Conservation (phyloP, 495 filamentous ascomycete genomes). For the Hypoxylon fuscum region DNA sequence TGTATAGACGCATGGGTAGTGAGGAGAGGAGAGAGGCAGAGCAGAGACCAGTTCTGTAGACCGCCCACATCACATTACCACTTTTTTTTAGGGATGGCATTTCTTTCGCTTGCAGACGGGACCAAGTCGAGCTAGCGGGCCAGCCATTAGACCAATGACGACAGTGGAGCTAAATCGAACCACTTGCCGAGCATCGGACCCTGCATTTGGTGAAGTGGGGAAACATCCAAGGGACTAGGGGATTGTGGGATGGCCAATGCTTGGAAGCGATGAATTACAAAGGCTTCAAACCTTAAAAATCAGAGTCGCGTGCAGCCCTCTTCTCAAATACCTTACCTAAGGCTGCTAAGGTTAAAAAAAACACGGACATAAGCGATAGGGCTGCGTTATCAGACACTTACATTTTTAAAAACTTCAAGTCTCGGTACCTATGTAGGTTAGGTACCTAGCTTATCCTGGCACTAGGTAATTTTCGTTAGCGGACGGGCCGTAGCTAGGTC, state of each 20-base stretch:
- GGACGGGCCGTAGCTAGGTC: no score
- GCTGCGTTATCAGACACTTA: no score
- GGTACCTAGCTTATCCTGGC: no score
- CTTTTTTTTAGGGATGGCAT: constrained; percentile 35
- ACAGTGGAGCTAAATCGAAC: constrained; percentile 39
- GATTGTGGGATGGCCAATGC: constrained; percentile 34
- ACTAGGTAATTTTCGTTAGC: no score
- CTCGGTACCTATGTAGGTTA: no score
- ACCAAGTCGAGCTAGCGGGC: constrained; percentile 9
- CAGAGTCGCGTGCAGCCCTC: no score
- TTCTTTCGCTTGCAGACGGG: constrained; percentile 10
- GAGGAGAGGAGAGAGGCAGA: constrained; percentile 4
- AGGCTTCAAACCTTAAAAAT: no score
- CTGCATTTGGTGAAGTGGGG: constrained; percentile 41
- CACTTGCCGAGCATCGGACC: constrained; percentile 46
- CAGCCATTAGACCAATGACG: constrained; percentile 45
- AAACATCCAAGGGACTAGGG: constrained; percentile 10
- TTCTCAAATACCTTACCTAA: no score
- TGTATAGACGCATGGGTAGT: constrained; percentile 25
- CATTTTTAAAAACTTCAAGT: no score
- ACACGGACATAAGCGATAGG: no score
- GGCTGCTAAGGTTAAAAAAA: no score
- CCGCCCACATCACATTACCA: constrained; percentile 30
- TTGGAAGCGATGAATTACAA: no score
- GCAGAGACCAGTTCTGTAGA: constrained; percentile 35